These are phyloP conservation scores for Haplosporangium sp. DNA, from an alignment of 371 early-diverging fungal genomes.

Conservation along the genomic window DNA sequence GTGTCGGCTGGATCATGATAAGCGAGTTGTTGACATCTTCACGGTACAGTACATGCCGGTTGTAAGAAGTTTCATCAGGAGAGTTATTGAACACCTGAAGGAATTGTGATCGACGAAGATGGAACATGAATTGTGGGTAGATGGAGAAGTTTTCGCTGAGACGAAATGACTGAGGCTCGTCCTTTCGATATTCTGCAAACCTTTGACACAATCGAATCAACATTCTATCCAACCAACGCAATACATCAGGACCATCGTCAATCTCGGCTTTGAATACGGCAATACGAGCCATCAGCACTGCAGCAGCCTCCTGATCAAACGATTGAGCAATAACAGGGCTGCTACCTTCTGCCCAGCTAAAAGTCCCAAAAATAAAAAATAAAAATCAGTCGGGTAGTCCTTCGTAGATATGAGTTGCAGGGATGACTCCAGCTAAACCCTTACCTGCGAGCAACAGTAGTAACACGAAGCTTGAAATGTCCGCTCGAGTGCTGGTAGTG, in stretches of 20 bases:
- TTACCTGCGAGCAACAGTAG: slow-evolving; percentile 90
- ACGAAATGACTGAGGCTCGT: slow-evolving; percentile 95
- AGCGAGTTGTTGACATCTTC: slow-evolving; percentile 97
- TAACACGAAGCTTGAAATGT: slow-evolving; percentile 92
- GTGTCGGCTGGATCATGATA: slow-evolving; percentile 99
- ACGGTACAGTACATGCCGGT: slow-evolving; percentile 93
- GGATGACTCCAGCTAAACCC: neutral
- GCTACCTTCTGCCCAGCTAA: slow-evolving; percentile 88
- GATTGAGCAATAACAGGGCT: slow-evolving; percentile 90
- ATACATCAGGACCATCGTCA: slow-evolving; percentile 98
- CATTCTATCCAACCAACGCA: slow-evolving; percentile 99
- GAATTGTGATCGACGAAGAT: slow-evolving; percentile 97
- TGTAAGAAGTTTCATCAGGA: slow-evolving; percentile 99
- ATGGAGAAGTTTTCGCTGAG: slow-evolving; percentile 95
- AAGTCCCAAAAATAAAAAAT: neutral
- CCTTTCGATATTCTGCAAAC: slow-evolving; percentile 97
- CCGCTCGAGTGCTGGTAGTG: slow-evolving; percentile 96
- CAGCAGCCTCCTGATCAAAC: slow-evolving; percentile 99
- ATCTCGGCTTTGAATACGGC: slow-evolving; percentile 97
- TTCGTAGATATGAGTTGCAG: too few relatives aligned
- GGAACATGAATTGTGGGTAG: slow-evolving; percentile 99
- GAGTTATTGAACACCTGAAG: slow-evolving; percentile 99
- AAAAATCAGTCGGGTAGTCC: neutral
- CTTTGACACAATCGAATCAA: slow-evolving; percentile 98
- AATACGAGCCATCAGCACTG: slow-evolving; percentile 98